Evolutionary conservation across 2,329 filamentous ascomycete genomes (phyloP), one percentile per base, ranked within the genome.

Genomic region (Stagonosporopsis vannaccii): DNA sequence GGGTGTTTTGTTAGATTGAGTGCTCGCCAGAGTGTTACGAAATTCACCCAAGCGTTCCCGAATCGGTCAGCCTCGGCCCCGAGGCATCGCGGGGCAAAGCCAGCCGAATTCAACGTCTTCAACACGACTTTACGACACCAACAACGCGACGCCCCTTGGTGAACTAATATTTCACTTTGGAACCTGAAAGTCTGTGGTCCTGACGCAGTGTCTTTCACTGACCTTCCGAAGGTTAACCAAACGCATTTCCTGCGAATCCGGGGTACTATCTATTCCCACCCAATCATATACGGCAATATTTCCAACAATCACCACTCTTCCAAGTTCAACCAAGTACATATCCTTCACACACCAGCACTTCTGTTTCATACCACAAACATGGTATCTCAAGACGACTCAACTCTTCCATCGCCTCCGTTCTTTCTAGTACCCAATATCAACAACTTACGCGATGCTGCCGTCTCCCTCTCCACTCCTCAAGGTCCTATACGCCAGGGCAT

Each of bases 401-500:
- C 17, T 22, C 26, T 43, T 4, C 41, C 41, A 12, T 25, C 37
- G 3, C 72, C 73, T 2, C 75, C 75, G 9, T 77, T 78, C 69
- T 68, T 68, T 60, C 32, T 46, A 22, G 55, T 75, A 50, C 63
- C 69, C 35, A 69, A 71, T 50, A 63, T 77, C 50, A 50, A 63
- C 58, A 78, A 77, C 57, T 62, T 78, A 22, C 73, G 75, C 45
- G 72, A 75, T 44, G 63, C 72, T 23, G 65, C 69, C 47, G 51
- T 70, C 52, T 58, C 63, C 25, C 60, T 74, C 8, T 44, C 53
- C 13, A 67, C 69, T 1, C 9, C 66, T 51, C 47, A 77, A 73
- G 69, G 76, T 73, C 48, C 43, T 71, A 56, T 90, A 58, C 81
- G 83, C 23, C 77, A 77, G 20, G 80, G 81, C 28, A 67, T 87